These are phyloP conservation scores for Escallonia rubra DNA, from an alignment of 129 eudicot species.

Conservation along the genomic window DNA sequence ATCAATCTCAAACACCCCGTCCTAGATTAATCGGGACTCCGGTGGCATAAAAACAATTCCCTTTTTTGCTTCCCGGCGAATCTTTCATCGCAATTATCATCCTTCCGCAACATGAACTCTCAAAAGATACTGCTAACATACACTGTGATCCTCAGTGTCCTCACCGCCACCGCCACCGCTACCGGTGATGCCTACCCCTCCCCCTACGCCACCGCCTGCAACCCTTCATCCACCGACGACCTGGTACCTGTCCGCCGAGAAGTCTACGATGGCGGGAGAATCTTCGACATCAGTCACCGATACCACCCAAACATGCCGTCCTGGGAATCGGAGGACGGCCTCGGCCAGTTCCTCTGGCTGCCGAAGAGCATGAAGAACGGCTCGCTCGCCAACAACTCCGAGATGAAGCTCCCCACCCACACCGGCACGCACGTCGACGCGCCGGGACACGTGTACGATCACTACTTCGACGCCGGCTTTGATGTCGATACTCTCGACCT, in stretches of 20 bases:
- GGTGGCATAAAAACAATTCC: neutral
- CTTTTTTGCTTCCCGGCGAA: neutral
- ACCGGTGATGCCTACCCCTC: neutral
- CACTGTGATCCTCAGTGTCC: neutral
- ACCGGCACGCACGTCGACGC: slow-evolving; percentile 57
- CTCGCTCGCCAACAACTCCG: slow-evolving; percentile 33
- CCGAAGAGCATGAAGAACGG: slow-evolving; percentile 39
- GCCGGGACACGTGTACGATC: slow-evolving; percentile 43
- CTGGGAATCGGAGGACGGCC: slow-evolving; percentile 37
- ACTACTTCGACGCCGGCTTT: slow-evolving; percentile 45
- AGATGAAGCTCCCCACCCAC: slow-evolving; percentile 39
- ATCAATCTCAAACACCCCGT: too few species aligned
- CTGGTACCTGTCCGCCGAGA: slow-evolving; percentile 25
- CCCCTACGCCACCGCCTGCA: slow-evolving; percentile 8
- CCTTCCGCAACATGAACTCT: neutral
- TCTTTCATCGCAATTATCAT: neutral
- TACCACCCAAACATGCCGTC: slow-evolving; percentile 41
- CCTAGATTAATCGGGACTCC: too few species aligned
- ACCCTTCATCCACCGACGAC: slow-evolving; percentile 11
- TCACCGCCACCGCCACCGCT: neutral
- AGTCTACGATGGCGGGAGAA: slow-evolving; percentile 35
- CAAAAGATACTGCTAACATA: neutral
- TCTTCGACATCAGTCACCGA: slow-evolving; percentile 41
- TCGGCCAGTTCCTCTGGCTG: slow-evolving; percentile 41
- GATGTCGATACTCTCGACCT: slow-evolving; percentile 56